A percentile compares a stretch with the other conserved stretches of the same genome.
phyloP scores from a whole-genome alignment of 805 yeast genomes.

The Candida xiaguanensis region DNA sequence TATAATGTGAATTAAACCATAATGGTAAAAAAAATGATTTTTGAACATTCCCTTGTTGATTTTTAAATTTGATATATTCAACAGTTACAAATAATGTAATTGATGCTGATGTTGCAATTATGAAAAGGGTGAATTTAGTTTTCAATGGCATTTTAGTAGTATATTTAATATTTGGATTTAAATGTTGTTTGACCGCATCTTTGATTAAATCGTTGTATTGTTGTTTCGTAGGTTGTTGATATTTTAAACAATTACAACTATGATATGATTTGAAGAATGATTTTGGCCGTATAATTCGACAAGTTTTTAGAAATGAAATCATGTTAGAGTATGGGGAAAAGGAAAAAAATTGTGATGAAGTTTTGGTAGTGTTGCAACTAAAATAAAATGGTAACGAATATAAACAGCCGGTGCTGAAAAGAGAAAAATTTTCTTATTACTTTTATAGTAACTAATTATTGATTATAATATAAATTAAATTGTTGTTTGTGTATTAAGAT shows the following conservation, averaged over 20 bases:
- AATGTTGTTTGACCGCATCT: not conserved
- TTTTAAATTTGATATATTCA: slow-evolving; percentile 14
- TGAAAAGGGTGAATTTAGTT: slow-evolving; percentile 18
- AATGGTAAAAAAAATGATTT: slow-evolving; percentile 21
- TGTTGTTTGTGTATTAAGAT: too few species aligned
- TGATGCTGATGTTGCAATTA: slow-evolving; percentile 16
- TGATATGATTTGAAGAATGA: not conserved
- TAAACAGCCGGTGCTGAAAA: too few species aligned
- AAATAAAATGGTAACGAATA: not conserved
- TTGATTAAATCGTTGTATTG: slow-evolving; percentile 1
- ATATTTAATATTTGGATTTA: not conserved
- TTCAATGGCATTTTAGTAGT: slow-evolving; percentile 15
- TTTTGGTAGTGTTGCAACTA: too few species aligned
- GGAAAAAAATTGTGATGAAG: not conserved
- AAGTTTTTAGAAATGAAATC: not conserved
- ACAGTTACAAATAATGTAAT: slow-evolving; percentile 21
- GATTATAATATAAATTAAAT: too few species aligned
- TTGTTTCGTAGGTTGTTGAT: not conserved
- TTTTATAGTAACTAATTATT: too few species aligned
- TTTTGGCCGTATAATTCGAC: not conserved
- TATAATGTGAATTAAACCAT: slow-evolving; percentile 25
- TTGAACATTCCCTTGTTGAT: not conserved
- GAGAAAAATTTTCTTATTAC: too few species aligned
- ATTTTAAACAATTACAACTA: not conserved
- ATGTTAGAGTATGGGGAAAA: slow-evolving; percentile 1